Conservation (phyloP, 495 filamentous ascomycete species). For the Penicillium mononematosum region DNA sequence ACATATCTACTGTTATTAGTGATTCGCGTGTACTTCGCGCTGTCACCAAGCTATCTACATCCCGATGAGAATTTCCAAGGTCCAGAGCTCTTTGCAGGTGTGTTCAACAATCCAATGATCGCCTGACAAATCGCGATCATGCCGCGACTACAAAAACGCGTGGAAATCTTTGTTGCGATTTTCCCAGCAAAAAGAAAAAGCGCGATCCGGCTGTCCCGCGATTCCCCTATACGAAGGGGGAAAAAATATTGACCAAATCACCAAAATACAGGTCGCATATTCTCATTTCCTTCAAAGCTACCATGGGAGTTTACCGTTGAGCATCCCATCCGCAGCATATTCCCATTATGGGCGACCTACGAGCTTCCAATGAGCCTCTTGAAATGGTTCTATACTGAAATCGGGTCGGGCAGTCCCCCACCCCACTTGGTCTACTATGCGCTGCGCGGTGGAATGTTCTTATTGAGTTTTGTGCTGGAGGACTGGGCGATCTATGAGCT, state of each 20-base stretch:
- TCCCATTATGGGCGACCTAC: slow-evolving; percentile 93
- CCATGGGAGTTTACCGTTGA: slow-evolving; percentile 95
- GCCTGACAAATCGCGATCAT: not conserved
- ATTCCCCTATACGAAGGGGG: slow-evolving; percentile 13
- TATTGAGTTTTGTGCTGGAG: slow-evolving; percentile 90
- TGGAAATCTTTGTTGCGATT: not conserved
- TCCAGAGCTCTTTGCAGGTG: slow-evolving; percentile 94
- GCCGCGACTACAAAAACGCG: slow-evolving; percentile 1
- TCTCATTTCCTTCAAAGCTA: slow-evolving; percentile 76
- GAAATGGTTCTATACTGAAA: slow-evolving; percentile 77
- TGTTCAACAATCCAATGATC: slow-evolving; percentile 29
- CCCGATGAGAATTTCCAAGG: slow-evolving; percentile 99
- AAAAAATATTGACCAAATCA: slow-evolving; percentile 11
- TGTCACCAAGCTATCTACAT: slow-evolving; percentile 94
- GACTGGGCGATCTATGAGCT: slow-evolving; percentile 97
- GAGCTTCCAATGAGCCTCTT: slow-evolving; percentile 88
- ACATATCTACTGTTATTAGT: slow-evolving; percentile 79
- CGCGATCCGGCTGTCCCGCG: slow-evolving; percentile 13
- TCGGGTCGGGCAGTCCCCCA: slow-evolving; percentile 50
- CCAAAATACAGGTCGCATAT: slow-evolving; percentile 69
- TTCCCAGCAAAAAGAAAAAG: not conserved
- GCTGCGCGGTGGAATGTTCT: slow-evolving; percentile 83
- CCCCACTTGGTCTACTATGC: slow-evolving; percentile 85
- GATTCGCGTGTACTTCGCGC: slow-evolving; percentile 89
- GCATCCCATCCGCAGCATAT: slow-evolving; percentile 86